Conservation (phyloP, 768 basidiomycete species). For the Tulasnella sp. region DNA sequence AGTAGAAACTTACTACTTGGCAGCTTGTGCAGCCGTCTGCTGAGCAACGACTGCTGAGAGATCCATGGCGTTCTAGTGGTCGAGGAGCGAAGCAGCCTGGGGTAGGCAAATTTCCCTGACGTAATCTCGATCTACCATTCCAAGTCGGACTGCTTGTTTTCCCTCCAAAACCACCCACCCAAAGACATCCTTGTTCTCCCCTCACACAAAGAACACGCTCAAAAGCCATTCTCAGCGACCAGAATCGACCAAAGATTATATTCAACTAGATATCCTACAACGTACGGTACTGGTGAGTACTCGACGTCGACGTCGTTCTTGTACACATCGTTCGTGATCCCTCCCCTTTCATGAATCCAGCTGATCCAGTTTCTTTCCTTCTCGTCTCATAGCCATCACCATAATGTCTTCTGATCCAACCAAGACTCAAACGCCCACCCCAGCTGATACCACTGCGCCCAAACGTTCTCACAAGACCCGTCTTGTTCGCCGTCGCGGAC, state of each 20-base stretch:
- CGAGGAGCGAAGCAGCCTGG: not conserved
- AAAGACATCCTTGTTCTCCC: not conserved
- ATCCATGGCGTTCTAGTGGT: conserved; percentile 54
- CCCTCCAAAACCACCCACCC: not conserved
- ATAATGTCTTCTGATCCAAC: conserved; percentile 5
- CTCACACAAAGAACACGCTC: not conserved
- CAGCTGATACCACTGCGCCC: not conserved
- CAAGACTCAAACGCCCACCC: not conserved
- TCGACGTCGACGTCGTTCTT: not conserved
- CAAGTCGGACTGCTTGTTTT: conserved; percentile 20
- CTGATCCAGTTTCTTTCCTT: not conserved
- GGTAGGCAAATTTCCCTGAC: conserved; percentile 15
- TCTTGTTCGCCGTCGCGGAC: conserved; percentile 29
- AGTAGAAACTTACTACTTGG: conserved; percentile 55
- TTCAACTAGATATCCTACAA: not conserved
- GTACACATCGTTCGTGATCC: not conserved
- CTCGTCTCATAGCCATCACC: not conserved
- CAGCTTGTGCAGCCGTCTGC: conserved; percentile 53
- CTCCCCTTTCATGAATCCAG: not conserved
- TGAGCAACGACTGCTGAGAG: conserved; percentile 63
- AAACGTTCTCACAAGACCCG: conserved; percentile 22
- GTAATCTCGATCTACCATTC: conserved; percentile 7
- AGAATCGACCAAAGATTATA: not conserved
- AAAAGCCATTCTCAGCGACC: not conserved
- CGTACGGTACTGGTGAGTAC: not conserved